These are phyloP conservation scores for Auxenochlorella pyrenoidosa DNA, from an alignment of 139 green algal genomes.

Conservation along the genomic window DNA sequence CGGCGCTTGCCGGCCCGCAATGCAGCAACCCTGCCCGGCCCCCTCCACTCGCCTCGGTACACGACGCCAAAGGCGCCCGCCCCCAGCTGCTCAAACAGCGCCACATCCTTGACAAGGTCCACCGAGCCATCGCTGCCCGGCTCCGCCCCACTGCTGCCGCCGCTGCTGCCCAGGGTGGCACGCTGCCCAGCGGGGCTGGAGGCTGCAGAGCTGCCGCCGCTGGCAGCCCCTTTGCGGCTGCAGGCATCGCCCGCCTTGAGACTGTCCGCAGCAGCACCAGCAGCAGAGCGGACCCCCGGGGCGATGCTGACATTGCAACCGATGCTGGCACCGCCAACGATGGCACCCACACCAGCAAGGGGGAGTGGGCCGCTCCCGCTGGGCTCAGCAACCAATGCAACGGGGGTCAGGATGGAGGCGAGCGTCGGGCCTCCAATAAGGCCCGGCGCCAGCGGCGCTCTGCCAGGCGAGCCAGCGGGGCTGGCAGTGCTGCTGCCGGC, in stretches of 20 bases:
- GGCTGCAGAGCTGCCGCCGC: not conserved
- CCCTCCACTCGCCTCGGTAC: conserved; percentile 37
- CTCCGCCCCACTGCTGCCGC: not conserved
- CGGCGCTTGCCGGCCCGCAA: no score
- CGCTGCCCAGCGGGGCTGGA: not conserved
- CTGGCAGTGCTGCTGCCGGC: not conserved
- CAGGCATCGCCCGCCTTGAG: not conserved
- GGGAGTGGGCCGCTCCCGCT: not conserved
- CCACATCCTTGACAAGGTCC: conserved; percentile 66
- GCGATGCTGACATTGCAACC: not conserved
- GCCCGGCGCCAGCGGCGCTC: not conserved
- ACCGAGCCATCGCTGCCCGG: conserved; percentile 39
- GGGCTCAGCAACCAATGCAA: not conserved
- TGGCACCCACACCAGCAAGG: not conserved
- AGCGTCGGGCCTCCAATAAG: conserved; percentile 1
- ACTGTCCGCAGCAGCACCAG: not conserved
- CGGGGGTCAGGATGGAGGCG: not conserved
- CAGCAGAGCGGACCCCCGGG: not conserved
- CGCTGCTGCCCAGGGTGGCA: not conserved
- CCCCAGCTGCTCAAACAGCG: conserved; percentile 68
- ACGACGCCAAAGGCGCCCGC: conserved; percentile 75
- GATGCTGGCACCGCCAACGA: not conserved
- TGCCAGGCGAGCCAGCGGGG: not conserved
- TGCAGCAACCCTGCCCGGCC: not conserved
- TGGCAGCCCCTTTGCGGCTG: not conserved